Evolutionary conservation across 139 green algal genomes (phyloP), one percentile per base, ranked within the genome.

Genomic region (Auxenochlorella pyrenoidosa): DNA sequence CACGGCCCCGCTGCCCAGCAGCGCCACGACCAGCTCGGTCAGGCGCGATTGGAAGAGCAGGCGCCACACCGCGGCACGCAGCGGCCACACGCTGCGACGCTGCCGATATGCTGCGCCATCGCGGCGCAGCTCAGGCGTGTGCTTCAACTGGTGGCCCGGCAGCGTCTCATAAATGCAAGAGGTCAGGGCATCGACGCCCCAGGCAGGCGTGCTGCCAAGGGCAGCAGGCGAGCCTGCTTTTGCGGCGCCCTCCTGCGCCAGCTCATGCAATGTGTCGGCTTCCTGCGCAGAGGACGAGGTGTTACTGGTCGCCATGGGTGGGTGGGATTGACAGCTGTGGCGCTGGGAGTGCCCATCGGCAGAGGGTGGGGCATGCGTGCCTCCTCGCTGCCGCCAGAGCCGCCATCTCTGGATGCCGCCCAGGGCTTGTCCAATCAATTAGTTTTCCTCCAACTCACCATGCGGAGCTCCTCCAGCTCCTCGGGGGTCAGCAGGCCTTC

Each of bases 121-220:
- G 26, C 32, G 41, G 44, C 72, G 72, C 47, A 82, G 28, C 28
- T 44, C 28, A 3, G 63, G 63, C 6, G 70, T 60, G 66, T 40
- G 54, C 54, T 63, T 24, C 12, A 63, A 59, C 34, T n/a, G 47
- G 36, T 79, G 85, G 28, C 76, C 66, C 6, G 77, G 77, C 24
- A 89, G 60, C 8, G 28, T 34, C 24, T 89, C 85, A 38, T 58
- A 86, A 18, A 89, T 77, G 77, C 85, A 89, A 10, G 66, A 70
- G 12, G 70, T 22, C 0, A 24, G n/a, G 26, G 43, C 54, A 5
- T 87, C 83, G 16, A 18, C 16, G 28, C 82, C 68, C 82, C 82
- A 87, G 65, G 65, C 21, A 0, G 30, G 30, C 36, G 36, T 54
- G 79, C 36, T 28, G 38, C 44, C 51, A 22, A 13, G 12, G 43